These are phyloP conservation scores for Annulohypoxylon maeteangense DNA, from an alignment of 495 filamentous ascomycete species.

Conservation along the genomic window DNA sequence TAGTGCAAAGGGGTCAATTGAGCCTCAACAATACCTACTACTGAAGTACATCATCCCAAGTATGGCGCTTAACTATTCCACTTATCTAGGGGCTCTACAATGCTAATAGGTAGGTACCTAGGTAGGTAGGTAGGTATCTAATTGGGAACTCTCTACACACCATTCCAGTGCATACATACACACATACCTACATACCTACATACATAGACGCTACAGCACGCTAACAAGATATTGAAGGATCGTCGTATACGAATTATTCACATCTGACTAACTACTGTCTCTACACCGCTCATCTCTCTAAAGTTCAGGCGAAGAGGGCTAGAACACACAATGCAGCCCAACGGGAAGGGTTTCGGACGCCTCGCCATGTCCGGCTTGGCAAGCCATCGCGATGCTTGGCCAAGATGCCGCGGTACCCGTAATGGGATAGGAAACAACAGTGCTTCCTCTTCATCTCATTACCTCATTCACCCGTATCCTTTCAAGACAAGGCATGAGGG, in stretches of 20 bases:
- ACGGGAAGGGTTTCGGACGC: slow-evolving; percentile 6
- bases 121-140: background rate
- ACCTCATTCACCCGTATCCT: background rate
- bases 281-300: slow-evolving; percentile 1
- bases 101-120: too few relatives aligned
- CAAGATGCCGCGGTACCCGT: slow-evolving; percentile 29
- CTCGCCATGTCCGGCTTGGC: slow-evolving; percentile 26
- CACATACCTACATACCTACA: background rate
- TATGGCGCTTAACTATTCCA: background rate
- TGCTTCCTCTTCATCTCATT: slow-evolving; percentile 5
- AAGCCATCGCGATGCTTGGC: slow-evolving; percentile 24
- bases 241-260: background rate
- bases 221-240: background rate
- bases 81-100: too few relatives aligned
- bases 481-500: slow-evolving; percentile 3
- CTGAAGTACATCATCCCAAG: background rate
- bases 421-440: slow-evolving; percentile 1
- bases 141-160: background rate
- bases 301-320: slow-evolving; percentile 1
- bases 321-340: slow-evolving; percentile 6
- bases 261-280: background rate
- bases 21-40: background rate
- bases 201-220: background rate
- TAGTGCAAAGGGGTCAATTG: background rate
- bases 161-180: background rate